Conservation (phyloP, 768 basidiomycete genomes). For the Tulasnella calospora region DNA sequence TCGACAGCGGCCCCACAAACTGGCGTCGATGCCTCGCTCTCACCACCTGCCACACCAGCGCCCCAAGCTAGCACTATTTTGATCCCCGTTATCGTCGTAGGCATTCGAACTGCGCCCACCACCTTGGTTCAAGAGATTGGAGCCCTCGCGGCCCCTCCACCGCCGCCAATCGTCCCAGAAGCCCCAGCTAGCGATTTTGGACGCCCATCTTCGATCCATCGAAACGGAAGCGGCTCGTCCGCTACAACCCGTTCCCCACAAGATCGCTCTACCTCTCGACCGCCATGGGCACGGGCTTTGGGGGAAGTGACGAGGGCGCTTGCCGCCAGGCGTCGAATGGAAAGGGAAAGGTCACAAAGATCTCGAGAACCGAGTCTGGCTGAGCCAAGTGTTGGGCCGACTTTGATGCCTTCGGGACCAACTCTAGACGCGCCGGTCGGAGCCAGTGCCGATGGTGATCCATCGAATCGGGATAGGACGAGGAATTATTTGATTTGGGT, state of each 20-base stretch:
- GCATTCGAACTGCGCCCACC: constrained; percentile 23
- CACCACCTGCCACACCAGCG: constrained; percentile 15
- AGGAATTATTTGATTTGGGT: constrained; percentile 29
- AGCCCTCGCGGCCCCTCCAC: constrained; percentile 6
- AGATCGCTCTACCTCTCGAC: background rate
- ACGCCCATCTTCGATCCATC: background rate
- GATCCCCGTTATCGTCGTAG: constrained; percentile 25
- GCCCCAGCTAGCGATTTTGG: background rate
- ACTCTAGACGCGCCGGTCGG: background rate
- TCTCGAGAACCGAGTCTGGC: background rate
- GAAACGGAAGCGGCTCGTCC: background rate
- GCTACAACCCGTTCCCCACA: background rate
- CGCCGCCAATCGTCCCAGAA: background rate
- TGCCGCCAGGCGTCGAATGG: background rate
- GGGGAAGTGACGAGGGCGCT: background rate
- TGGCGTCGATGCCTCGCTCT: background rate
- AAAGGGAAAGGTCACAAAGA: background rate
- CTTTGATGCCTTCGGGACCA: background rate
- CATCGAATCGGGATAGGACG: constrained; percentile 6
- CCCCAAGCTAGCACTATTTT: background rate
- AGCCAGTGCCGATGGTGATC: background rate
- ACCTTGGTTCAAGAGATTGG: constrained; percentile 16
- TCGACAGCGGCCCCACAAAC: constrained; percentile 7
- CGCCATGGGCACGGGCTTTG: background rate
- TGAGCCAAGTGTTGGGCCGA: background rate